Conservation (phyloP, 129 eudicot species). For the Flaveria linearis region DNA sequence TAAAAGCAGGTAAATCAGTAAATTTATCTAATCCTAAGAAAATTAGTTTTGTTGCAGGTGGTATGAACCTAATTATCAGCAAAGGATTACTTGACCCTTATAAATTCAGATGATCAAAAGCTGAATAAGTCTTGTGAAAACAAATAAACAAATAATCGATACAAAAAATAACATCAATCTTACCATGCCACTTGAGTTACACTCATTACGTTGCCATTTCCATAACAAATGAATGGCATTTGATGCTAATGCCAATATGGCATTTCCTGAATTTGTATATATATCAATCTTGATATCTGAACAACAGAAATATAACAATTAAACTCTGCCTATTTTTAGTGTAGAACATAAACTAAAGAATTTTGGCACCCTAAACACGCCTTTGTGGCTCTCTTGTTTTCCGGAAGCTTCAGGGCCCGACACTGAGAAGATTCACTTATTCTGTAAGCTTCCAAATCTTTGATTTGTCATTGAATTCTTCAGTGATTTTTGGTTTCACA, state of each 20-base stretch:
- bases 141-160: too few relatives aligned
- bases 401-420: constrained; percentile 49
- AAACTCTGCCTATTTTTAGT: too few relatives aligned
- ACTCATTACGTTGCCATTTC: constrained; percentile 88
- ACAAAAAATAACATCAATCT: not conserved
- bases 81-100: too few relatives aligned
- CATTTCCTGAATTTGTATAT: constrained; percentile 76
- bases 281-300: constrained; percentile 67
- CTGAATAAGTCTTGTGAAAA: too few relatives aligned
- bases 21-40: too few relatives aligned
- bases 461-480: constrained; percentile 34
- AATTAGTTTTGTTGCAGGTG: too few relatives aligned
- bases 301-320: too few relatives aligned
- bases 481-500: constrained; percentile 37
- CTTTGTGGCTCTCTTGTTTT: constrained; percentile 46
- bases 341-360: too few relatives aligned
- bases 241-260: constrained; percentile 68
- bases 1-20: too few relatives aligned
- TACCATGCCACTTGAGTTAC: constrained; percentile 81
- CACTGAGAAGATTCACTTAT: constrained; percentile 55
- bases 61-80: too few relatives aligned
- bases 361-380: not conserved
- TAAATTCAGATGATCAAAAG: too few relatives aligned
- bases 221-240: constrained; percentile 81
- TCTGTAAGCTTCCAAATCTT: constrained; percentile 40